These are phyloP conservation scores for Phellinidium pouzarii DNA, from an alignment of 1,284 basidiomycete genomes.

Conservation along the genomic window DNA sequence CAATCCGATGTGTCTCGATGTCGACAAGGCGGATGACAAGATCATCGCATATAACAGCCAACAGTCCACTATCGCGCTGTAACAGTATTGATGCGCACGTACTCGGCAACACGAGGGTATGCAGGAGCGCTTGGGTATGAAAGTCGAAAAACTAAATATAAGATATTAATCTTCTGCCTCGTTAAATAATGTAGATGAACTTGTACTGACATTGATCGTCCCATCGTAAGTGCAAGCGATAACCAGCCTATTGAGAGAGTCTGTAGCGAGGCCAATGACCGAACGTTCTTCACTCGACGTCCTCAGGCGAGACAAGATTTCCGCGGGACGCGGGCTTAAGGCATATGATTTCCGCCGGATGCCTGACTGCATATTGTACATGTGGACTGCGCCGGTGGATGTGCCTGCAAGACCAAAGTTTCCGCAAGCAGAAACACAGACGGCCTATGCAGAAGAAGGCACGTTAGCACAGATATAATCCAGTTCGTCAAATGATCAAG, in stretches of 20 bases:
- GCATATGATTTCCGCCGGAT: slow-evolving; percentile 75
- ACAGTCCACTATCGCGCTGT: slow-evolving; percentile 82
- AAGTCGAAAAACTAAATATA: slow-evolving; percentile 88
- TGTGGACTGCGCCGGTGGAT: slow-evolving; percentile 69
- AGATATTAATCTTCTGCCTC: slow-evolving; percentile 2
- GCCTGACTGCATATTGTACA: slow-evolving; percentile 98
- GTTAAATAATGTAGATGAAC: not conserved
- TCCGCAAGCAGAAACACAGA: slow-evolving; percentile 90
- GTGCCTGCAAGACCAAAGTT: slow-evolving; percentile 90
- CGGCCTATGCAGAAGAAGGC: slow-evolving; percentile 43
- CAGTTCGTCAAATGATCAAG: slow-evolving; percentile 9
- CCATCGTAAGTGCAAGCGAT: slow-evolving; percentile 87
- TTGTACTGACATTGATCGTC: slow-evolving; percentile 67
- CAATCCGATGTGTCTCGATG: slow-evolving; percentile 82
- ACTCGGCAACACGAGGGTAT: slow-evolving; percentile 64
- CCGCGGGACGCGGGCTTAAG: slow-evolving; percentile 55
- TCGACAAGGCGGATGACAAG: slow-evolving; percentile 81
- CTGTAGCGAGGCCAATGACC: slow-evolving; percentile 81
- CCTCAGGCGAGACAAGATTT: slow-evolving; percentile 38
- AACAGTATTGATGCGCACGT: slow-evolving; percentile 68
- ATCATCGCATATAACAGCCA: slow-evolving; percentile 85
- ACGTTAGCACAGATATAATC: not conserved
- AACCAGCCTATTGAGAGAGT: slow-evolving; percentile 77
- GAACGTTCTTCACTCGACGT: slow-evolving; percentile 44
- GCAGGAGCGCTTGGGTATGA: slow-evolving; percentile 68